Conservation (phyloP, 148 eudicot genomes). For the Vaccinium corymbosum region DNA sequence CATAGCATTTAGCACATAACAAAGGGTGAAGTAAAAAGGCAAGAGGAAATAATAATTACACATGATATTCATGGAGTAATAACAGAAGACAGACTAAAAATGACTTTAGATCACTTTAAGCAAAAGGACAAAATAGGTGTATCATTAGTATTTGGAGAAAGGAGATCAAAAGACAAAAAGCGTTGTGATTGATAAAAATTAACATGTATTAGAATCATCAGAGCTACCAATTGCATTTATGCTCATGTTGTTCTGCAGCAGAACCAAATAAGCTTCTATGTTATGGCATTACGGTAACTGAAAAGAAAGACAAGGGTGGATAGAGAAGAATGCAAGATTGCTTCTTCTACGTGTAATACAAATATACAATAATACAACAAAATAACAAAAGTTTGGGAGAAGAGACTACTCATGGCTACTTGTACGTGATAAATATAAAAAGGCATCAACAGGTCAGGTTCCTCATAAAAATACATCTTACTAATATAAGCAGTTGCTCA, state of each 20-base stretch:
- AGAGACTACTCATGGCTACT: not conserved
- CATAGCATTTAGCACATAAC: constrained; percentile 1
- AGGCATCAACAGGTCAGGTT: not conserved
- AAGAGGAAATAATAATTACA: not conserved
- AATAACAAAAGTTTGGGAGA: not conserved
- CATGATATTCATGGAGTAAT: not conserved
- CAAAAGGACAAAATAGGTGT: not conserved
- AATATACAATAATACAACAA: not conserved
- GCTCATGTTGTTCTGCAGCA: not conserved
- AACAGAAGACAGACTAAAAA: not conserved
- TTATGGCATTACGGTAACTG: not conserved
- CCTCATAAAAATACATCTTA: not conserved
- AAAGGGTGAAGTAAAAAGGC: not conserved
- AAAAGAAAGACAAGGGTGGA: not conserved
- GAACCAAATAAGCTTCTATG: not conserved
- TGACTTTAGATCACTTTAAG: not conserved
- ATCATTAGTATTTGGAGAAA: not conserved
- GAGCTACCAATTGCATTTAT: not conserved
- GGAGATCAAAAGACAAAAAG: not conserved
- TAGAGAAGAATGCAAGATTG: not conserved
- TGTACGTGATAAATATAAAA: not conserved
- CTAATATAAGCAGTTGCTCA: not conserved
- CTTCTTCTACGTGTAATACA: not conserved
- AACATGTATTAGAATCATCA: not conserved
- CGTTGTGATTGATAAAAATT: not conserved